A percentile compares a stretch with the other conserved stretches of the same genome.
These are phyloP conservation scores for Lecanosticta acicola DNA, from an alignment of 2,329 filamentous ascomycete genomes.

Conservation along the genomic window DNA sequence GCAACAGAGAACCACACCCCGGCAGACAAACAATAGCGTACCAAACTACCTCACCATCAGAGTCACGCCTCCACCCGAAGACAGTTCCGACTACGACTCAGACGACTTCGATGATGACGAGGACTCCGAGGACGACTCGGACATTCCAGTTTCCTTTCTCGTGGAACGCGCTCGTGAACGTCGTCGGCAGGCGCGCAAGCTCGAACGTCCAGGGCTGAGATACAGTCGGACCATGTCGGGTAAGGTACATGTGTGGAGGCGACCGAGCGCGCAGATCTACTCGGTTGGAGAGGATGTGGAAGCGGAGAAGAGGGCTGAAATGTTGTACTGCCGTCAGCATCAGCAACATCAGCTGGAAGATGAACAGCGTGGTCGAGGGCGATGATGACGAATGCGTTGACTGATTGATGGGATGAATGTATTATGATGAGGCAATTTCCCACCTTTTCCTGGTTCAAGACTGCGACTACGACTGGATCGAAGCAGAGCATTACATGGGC, in stretches of 20 bases:
- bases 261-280: constrained; percentile 27
- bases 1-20: constrained; percentile 6
- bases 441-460: background rate
- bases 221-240: constrained; percentile 28
- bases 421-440: no score
- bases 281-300: constrained; percentile 27
- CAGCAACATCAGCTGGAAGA: no score
- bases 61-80: constrained; percentile 14
- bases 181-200: constrained; percentile 14
- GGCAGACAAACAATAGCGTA: no score
- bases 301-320: constrained; percentile 23
- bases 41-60: constrained; percentile 20
- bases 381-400: no score
- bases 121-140: constrained; percentile 22
- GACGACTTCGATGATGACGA: constrained; percentile 12
- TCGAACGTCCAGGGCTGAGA: constrained; percentile 27
- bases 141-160: constrained; percentile 24
- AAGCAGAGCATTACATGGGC: background rate
- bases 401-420: no score
- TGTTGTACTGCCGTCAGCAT: constrained; percentile 3
- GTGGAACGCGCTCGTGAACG: constrained; percentile 22
- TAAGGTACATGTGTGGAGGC: constrained; percentile 28
- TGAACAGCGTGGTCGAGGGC: no score
- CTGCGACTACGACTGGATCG: background rate
- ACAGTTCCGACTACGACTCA: constrained; percentile 12